These are phyloP conservation scores for Fagus sylvatica DNA, from an alignment of 306 rosid species.

Conservation along the genomic window DNA sequence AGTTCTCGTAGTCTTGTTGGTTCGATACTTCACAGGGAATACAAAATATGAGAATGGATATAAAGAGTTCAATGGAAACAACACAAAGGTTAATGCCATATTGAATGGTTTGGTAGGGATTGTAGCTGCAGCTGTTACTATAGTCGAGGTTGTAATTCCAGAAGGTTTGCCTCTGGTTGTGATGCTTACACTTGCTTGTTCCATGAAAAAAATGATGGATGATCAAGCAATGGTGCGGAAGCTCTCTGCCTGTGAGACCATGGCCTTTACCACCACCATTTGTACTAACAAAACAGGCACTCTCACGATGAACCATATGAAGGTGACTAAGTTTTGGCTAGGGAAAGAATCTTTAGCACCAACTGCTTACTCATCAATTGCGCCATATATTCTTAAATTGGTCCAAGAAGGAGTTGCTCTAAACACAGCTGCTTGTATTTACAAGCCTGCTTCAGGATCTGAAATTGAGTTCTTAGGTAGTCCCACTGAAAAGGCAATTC, in stretches of 20 bases:
- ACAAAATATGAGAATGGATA: slow-evolving; percentile 26
- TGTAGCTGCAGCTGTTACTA: slow-evolving; percentile 35
- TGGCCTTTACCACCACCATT: slow-evolving; percentile 20
- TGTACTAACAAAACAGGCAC: slow-evolving; percentile 15
- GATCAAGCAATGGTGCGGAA: neutral
- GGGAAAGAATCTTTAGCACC: slow-evolving; percentile 21
- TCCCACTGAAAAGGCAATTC: slow-evolving; percentile 52
- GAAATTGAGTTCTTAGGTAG: slow-evolving; percentile 39
- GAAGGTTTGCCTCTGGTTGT: slow-evolving; percentile 36
- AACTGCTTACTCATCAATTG: neutral
- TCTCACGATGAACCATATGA: slow-evolving; percentile 37
- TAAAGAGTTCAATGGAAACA: slow-evolving; percentile 17
- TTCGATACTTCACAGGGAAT: slow-evolving; percentile 3
- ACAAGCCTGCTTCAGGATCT: slow-evolving; percentile 19
- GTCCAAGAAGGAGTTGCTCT: neutral
- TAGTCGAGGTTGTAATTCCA: neutral
- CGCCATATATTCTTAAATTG: too few species aligned
- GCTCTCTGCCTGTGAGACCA: slow-evolving; percentile 38
- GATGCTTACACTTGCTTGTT: too few species aligned
- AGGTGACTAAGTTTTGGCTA: slow-evolving; percentile 37
- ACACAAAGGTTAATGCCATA: slow-evolving; percentile 13
- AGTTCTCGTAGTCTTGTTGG: too few species aligned
- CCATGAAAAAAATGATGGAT: too few species aligned
- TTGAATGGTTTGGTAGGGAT: slow-evolving; percentile 23
- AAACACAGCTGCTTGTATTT: slow-evolving; percentile 44